These are phyloP conservation scores for Fomitiporia mediterranea DNA, from an alignment of 1,284 basidiomycete species.

Conservation along the genomic window DNA sequence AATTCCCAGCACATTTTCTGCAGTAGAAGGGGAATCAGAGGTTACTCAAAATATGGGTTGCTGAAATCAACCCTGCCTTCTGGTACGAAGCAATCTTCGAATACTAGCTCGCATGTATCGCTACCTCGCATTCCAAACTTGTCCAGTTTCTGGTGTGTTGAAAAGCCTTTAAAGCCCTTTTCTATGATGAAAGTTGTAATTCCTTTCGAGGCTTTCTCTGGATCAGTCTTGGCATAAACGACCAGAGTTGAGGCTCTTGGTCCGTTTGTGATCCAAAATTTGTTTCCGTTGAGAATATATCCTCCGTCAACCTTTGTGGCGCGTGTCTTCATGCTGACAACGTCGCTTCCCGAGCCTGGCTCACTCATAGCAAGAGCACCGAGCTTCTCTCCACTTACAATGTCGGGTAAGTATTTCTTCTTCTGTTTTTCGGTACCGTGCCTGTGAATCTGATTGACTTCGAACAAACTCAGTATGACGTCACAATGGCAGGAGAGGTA, in stretches of 20 bases:
- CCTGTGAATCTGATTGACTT: constrained; percentile 65
- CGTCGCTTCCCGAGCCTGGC: constrained; percentile 86
- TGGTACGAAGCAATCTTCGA: constrained; percentile 87
- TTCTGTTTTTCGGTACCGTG: constrained; percentile 88
- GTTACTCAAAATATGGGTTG: too few relatives aligned
- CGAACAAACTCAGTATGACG: constrained; percentile 29
- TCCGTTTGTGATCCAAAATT: constrained; percentile 98
- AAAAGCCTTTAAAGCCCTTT: constrained; percentile 78
- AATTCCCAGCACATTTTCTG: constrained; percentile 82
- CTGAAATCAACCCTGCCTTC: constrained; percentile 46
- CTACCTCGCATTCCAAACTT: constrained; percentile 97
- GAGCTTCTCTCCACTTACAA: constrained; percentile 79
- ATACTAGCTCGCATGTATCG: constrained; percentile 92
- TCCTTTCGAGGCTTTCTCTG: constrained; percentile 76
- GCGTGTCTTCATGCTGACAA: constrained; percentile 83
- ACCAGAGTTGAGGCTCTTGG: constrained; percentile 86
- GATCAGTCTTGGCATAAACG: constrained; percentile 89
- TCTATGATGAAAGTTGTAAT: constrained; percentile 94
- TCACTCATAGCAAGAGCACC: constrained; percentile 95
- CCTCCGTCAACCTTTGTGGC: constrained; percentile 75
- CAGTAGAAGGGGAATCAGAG: background rate
- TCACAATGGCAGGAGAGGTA: constrained; percentile 42
- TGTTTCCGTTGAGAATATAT: constrained; percentile 83
- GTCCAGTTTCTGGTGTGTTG: constrained; percentile 86
- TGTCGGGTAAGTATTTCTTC: constrained; percentile 80